Base-by-base conservation (phyloP, 805 yeast genomes). In the Starmera pachycereana region DNA sequence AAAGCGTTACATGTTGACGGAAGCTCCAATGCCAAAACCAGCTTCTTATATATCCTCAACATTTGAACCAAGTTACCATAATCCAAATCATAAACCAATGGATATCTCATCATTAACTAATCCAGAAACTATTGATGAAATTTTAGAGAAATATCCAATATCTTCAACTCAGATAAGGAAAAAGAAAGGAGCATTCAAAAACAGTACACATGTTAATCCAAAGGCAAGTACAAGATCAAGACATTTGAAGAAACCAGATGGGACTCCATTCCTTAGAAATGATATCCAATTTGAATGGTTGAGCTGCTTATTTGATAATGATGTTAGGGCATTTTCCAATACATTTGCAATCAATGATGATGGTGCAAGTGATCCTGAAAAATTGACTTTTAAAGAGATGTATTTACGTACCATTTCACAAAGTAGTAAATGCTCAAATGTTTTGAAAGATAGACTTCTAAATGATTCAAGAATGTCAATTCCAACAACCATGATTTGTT, bases 271-370 rank as follows among this genome's bases (percentile, higher is more conserved):
- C 43, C 84, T 92, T 82, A 69, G 97, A 37, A 71, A 65, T 40
- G 97, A 90, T 52, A 81, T 90, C 41, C 96, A 88, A 58, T 83
- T 78, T 58, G 88, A 81, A 48, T 85, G 89, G 48, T 62, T 90
- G 40, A 63, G 69, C 37, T 65, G 66, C 25, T 60, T 90, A 9
- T 82, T 90, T 52, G 68, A 71, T 50, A 81, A 87, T 54, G 65
- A 71, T 27, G 62, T 71, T 34, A 61, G 71, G 31, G 85, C 83
- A 3, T 90, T 90, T 61, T 76, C 80, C 12, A 81, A 81, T 50
- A 71, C 74, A 6, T 78, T 66, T 51, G 67, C 71, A 7, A 61
- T 60, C 30, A 62, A 71, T 29, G 67, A 63, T 31, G 53, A 54
- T 13, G 52, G 52, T 25, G 50, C 48, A 8, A 58, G 60, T 40